These are phyloP conservation scores for Fraxinus cuspidata DNA, from an alignment of 257 asterid genomes.

Conservation along the genomic window DNA sequence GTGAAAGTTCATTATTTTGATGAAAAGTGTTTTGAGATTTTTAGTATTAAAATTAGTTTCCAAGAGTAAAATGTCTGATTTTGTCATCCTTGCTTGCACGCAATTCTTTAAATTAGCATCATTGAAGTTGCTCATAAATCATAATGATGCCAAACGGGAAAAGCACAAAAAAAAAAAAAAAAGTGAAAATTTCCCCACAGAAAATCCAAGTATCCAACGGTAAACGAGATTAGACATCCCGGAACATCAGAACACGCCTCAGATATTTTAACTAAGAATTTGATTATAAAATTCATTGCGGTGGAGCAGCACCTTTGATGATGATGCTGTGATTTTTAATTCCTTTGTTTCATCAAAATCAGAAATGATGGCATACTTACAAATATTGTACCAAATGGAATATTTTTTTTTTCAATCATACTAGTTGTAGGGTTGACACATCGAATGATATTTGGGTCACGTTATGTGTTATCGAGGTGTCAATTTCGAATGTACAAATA, in stretches of 20 bases:
- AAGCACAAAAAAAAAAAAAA: background rate
- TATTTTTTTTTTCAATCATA: constrained; percentile 24
- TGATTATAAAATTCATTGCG: background rate
- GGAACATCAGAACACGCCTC: background rate
- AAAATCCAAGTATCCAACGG: background rate
- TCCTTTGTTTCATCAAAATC: background rate
- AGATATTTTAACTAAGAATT: background rate
- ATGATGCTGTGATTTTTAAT: background rate
- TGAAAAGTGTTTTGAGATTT: no score
- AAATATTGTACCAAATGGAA: constrained; percentile 28
- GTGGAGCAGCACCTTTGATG: background rate
- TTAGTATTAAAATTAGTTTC: no score
- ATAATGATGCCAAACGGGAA: background rate
- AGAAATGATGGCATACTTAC: constrained; percentile 22
- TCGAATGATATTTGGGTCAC: no score
- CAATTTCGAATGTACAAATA: no score
- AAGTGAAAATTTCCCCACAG: background rate
- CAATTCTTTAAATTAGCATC: no score
- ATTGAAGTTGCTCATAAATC: background rate
- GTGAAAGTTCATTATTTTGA: no score
- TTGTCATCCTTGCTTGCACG: no score
- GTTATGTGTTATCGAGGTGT: no score
- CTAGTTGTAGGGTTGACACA: no score
- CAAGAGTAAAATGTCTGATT: no score
- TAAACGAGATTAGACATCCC: background rate